Evolutionary conservation across 768 basidiomycete species (phyloP), one percentile per base, ranked within the genome.

Genomic region (Symmetrospora coprosmae): DNA sequence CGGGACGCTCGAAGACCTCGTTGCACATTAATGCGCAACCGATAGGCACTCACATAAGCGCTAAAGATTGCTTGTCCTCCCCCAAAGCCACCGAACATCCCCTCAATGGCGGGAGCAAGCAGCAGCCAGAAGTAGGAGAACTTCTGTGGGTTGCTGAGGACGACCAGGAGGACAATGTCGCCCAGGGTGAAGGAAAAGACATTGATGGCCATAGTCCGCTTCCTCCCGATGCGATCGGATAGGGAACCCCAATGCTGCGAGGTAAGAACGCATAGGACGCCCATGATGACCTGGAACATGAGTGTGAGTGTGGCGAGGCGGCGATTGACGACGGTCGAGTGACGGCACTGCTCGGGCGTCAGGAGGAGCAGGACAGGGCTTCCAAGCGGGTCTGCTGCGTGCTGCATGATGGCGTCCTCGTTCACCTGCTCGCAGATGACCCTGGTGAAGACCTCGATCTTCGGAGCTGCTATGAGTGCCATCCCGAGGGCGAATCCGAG

Each of bases 161-260:
- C 65, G 6, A 60, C 30, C 25, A 66, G 25, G 50, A 69, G 64
- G 14, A 66, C 61, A 17, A 53, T 7, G 41, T 67, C 68, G 51
- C 64, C 73, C 30, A 72, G 19, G 19, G 72, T 59, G 6, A 74
- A 64, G 11, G 74, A 73, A 5, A 66, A 23, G 33, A 71, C 56
- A 9, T 70, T 67, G 7, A 75, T 38, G 16, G 71, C 66, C 64
- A 76, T 67, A 41, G 75, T 67, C 23, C 64, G 67, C 16, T 71
- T 73, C 33, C 75, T 63, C 6, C 75, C 75, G 31, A 66, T 47
- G 25, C 71, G 60, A 61, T 75, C 74, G 2, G 71, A 72, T 5
- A 64, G 65, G 17, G 70, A 66, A 14, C 74, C 75, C 74, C 74
- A 76, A 63, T 66, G 75, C 1, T 73, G 73, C 13, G 73, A 73